Base-by-base conservation (phyloP, 2,329 filamentous ascomycete genomes). In the Gliomastix tumulicola region DNA sequence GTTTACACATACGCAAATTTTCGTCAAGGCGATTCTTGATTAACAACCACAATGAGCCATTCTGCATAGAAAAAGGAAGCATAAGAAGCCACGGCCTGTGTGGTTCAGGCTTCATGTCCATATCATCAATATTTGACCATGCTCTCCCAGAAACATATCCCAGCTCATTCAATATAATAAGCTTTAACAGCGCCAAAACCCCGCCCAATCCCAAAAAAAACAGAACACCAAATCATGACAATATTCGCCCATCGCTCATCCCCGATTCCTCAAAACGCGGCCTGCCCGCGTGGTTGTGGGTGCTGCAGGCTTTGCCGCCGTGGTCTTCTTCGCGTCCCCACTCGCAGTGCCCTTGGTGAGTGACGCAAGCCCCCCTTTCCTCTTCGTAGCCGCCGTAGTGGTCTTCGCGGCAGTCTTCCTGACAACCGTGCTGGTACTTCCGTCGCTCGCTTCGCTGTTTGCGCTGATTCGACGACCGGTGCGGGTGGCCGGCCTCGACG, bases 361-460 rank as follows among this genome's bases (percentile, higher is more conserved):
- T 11, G 31, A 68, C 16, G 72, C 70, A 32, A 64, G 62, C 60
- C 74, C 71, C 5, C 73, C 66, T 2, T 69, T 71, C 50, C 68
- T 71, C 53, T 73, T 79, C 2, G 54, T 40, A 4, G 61, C 42
- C 3, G 66, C 56, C 16, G 57, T 45, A 12, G 57, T 45, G 3
- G 57, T 44, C 40, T 56, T 62, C 20, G 62, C 50, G 11, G 55
- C 56, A 4, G 62, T 58, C 54, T 76, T 82, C 55, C 72, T 73
- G 30, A 82, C 67, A 17, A 84, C 76, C 0, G 82, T 84, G 7
- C 75, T 72, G 12, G 72, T 74, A 55, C 79, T 85, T 6, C 62
- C 68, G 38, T 82, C 76, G 47, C 79, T 84, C 13, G 73, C 67
- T 50, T 79, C 79, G 52, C 79, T 84, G 38, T 65, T 67, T 45